phyloP scores from a whole-genome alignment of 2,329 filamentous ascomycete species.

The Talaromyces sp. region DNA sequence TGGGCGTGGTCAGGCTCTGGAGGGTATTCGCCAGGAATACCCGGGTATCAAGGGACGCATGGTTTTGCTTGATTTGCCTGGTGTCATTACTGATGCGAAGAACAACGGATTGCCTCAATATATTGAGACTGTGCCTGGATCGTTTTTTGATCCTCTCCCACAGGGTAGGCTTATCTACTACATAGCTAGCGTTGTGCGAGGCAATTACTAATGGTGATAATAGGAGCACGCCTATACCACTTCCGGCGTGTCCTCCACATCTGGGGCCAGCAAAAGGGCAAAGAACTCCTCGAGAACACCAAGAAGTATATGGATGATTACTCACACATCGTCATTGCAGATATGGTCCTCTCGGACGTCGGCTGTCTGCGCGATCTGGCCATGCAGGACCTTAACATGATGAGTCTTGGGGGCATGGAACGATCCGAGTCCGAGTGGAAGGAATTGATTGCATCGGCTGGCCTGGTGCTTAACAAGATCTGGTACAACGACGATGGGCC shows the following conservation, averaged over 20 bases:
- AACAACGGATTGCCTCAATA: not conserved
- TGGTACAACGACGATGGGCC: not conserved
- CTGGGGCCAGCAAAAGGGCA: conserved; percentile 22
- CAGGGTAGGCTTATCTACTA: not conserved
- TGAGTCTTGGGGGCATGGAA: not conserved
- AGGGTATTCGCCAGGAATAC: conserved; percentile 36
- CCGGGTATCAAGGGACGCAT: conserved; percentile 41
- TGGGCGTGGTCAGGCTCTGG: conserved; percentile 22
- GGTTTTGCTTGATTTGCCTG: conserved; percentile 49
- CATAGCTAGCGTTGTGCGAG: too few relatives aligned
- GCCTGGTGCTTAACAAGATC: conserved; percentile 29
- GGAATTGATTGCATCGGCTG: conserved; percentile 17
- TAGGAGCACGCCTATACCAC: conserved; percentile 21
- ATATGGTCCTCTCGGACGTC: conserved; percentile 37
- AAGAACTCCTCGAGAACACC: conserved; percentile 25
- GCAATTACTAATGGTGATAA: not conserved
- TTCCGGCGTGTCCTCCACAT: conserved; percentile 26
- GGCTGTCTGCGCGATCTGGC: not conserved
- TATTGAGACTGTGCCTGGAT: not conserved
- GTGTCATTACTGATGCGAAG: conserved; percentile 31
- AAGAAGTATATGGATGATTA: conserved; percentile 31
- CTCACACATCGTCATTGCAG: conserved; percentile 43
- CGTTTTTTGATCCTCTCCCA: not conserved
- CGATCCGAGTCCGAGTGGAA: not conserved
- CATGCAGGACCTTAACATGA: conserved; percentile 6